These are phyloP conservation scores for Pseudogymnoascus sp. DNA, from an alignment of 2,329 filamentous ascomycete species.

Conservation along the genomic window DNA sequence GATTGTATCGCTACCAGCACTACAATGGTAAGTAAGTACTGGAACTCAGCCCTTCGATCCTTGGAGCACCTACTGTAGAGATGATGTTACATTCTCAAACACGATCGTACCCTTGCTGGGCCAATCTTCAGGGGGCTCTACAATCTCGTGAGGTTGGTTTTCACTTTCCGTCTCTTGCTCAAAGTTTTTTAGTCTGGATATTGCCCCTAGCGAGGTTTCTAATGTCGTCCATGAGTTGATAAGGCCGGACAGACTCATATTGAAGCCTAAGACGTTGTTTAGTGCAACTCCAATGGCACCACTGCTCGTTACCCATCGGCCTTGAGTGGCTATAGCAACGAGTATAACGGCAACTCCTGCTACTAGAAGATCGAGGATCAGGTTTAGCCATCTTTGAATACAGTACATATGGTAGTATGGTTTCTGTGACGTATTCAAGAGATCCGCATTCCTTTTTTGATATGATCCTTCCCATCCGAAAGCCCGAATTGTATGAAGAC, in stretches of 20 bases:
- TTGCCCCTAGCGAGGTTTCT: not conserved
- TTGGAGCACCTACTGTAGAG: not conserved
- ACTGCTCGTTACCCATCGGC: not conserved
- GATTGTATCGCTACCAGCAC: not conserved
- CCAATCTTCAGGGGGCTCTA: conserved; percentile 20
- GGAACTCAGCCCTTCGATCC: not conserved
- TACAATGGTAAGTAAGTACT: not conserved
- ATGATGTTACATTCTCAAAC: conserved; percentile 20
- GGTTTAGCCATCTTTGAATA: conserved; percentile 37
- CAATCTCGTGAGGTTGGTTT: not conserved
- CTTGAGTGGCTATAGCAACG: conserved; percentile 9
- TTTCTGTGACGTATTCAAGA: conserved; percentile 23
- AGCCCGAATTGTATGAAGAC: conserved; percentile 35
- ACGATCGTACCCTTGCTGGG: conserved; percentile 24
- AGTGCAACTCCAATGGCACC: conserved; percentile 12
- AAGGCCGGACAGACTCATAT: conserved; percentile 11
- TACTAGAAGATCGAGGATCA: conserved; percentile 31
- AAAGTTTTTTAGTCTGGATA: not conserved
- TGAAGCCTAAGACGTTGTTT: conserved; percentile 15
- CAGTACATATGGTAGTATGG: conserved; percentile 38
- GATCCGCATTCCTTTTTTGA: not conserved
- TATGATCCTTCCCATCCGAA: conserved; percentile 33
- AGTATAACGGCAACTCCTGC: conserved; percentile 11
- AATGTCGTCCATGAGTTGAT: conserved; percentile 9
- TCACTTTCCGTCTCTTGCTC: not conserved